These are phyloP conservation scores for Beauveria medogensis DNA, from an alignment of 2,329 filamentous ascomycete species.

Conservation along the genomic window DNA sequence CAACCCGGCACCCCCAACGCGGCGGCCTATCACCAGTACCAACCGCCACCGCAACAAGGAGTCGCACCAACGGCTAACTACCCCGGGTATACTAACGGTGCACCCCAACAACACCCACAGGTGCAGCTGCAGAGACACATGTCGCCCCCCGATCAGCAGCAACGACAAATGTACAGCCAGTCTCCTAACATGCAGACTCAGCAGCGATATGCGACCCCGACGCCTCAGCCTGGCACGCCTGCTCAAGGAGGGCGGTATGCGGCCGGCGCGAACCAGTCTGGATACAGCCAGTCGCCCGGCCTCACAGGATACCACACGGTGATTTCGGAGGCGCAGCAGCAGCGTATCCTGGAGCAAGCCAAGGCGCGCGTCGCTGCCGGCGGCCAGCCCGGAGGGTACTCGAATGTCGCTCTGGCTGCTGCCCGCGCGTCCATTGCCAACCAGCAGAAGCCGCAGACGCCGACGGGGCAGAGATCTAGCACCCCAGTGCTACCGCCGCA, in stretches of 20 bases:
- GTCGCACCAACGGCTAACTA: conserved; percentile 30
- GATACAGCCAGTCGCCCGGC: conserved; percentile 26
- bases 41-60: conserved; percentile 27
- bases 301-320: conserved; percentile 41
- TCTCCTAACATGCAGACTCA: conserved; percentile 29
- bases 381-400: conserved; percentile 34
- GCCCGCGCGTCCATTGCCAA: conserved; percentile 29
- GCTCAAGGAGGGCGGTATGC: conserved; percentile 3
- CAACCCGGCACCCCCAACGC: conserved; percentile 35
- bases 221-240: conserved; percentile 14
- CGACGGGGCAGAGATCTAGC: conserved; percentile 22
- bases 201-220: conserved; percentile 25
- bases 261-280: background rate
- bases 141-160: conserved; percentile 32
- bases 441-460: conserved; percentile 30
- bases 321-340: conserved; percentile 41
- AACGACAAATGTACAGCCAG: conserved; percentile 30
- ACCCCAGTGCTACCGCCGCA: conserved; percentile 28
- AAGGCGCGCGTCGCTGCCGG: conserved; percentile 39
- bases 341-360: conserved; percentile 43
- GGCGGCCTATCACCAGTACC: conserved; percentile 24
- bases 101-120: conserved; percentile 17
- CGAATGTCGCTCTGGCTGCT: conserved; percentile 29
- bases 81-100: conserved; percentile 35
- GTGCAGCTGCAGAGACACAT: conserved; percentile 30